phyloP scores from a whole-genome alignment of 345 rosid genomes.

The Anastatica hierochuntica region DNA sequence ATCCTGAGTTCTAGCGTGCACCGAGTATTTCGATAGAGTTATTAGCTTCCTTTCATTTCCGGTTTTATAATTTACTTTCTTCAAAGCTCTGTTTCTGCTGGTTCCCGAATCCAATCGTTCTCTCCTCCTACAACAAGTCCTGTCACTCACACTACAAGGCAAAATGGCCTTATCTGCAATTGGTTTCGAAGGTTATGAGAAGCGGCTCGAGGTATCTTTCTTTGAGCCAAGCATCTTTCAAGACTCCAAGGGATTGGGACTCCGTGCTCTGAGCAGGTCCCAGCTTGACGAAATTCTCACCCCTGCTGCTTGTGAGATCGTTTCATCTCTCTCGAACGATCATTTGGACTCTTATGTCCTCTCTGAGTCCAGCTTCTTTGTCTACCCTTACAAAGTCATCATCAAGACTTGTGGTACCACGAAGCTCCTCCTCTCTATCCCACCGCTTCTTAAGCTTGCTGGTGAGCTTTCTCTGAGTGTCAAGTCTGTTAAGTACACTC shows the following conservation, averaged over 20 bases:
- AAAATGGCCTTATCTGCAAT: conserved; percentile 73
- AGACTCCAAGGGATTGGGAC: conserved; percentile 56
- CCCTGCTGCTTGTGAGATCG: conserved; percentile 86
- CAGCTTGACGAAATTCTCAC: conserved; percentile 68
- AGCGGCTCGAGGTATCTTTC: conserved; percentile 76
- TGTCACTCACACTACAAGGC: conserved; percentile 19
- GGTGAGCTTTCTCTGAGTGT: conserved; percentile 50
- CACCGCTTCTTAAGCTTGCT: conserved; percentile 78
- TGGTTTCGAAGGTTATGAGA: conserved; percentile 96
- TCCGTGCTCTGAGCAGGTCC: conserved; percentile 53
- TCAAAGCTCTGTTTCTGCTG: conserved; percentile 33
- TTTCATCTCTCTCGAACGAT: conserved; percentile 70
- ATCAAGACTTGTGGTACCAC: conserved; percentile 98
- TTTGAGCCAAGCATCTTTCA: conserved; percentile 58
- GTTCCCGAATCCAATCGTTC: conserved; percentile 31
- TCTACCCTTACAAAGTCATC: conserved; percentile 78
- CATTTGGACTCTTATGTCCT: conserved; percentile 80
- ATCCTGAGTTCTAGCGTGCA: conserved; percentile 47
- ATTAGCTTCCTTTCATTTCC: conserved; percentile 13
- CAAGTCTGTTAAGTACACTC: conserved; percentile 66
- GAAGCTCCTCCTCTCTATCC: conserved; percentile 76
- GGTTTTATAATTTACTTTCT: conserved; percentile 20
- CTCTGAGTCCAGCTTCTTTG: conserved; percentile 95
- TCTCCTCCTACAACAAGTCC: conserved; percentile 22
- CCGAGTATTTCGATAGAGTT: conserved; percentile 17